Base-by-base conservation (phyloP, 805 yeast species). In the Metschnikowia hibisci region DNA sequence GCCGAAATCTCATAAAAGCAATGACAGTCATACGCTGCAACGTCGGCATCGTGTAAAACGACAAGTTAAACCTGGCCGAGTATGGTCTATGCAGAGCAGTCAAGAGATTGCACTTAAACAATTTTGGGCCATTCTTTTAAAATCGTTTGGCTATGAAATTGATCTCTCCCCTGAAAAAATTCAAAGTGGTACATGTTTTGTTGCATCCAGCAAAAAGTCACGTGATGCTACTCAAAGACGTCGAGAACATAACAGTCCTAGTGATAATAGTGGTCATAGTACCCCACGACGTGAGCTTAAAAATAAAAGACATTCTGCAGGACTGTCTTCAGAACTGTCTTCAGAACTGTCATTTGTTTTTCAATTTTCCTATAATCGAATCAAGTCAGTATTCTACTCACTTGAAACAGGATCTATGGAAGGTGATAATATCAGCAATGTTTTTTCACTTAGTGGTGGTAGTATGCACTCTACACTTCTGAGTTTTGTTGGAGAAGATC, bases 81-180 rank as follows among this genome's bases (percentile, higher is more conserved):
- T 44, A 14, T 47, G 50, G 50, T 39, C 43, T 10, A 31, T 47
- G 39, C 32, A 8, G 11, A 14, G n/a, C 23, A 29, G 25, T n/a
- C 49, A 48, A 37, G 52, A 48, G 27, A 30, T 48, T 9, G 48
- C 51, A 10, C 41, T 48, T 15, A 48, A 48, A 29, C 45, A 44
- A n/a, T 39, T 48, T 13, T 48, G 52, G 52, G 51, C 51, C 8
- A 34, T 35, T 12, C 41, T 48, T 15, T 35, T 48, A 30, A 48
- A 46, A 38, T 41, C 39, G 13, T 48, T 44, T 13, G 52, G 52
- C 12, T 48, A 48, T 28, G 46, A 47, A 3, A 15, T 48, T 15
- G n/a, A 14, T n/a, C 10, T 28, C n/a, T 28, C 46, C 4, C 10
- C 32, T 10, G 39, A 30, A 3, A 47, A 46, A 10, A 31, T 46